phyloP scores from a whole-genome alignment of 306 rosid species.

The Quercus robur region DNA sequence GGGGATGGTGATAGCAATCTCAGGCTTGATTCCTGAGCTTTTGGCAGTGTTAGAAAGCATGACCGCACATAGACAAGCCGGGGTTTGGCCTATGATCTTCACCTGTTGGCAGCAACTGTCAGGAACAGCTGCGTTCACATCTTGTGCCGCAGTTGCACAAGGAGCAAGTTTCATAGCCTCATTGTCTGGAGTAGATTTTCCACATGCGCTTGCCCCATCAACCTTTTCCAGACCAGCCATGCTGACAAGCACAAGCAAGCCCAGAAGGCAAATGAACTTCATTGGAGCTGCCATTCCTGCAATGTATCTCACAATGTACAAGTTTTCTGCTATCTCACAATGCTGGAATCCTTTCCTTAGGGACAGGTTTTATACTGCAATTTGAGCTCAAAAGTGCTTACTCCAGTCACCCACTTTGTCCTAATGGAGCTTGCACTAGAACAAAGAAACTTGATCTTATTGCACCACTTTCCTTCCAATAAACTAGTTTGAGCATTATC shows the following conservation, averaged over 20 bases:
- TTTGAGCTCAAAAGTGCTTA: constrained; percentile 21
- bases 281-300: constrained; percentile 28
- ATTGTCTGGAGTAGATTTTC: constrained; percentile 50
- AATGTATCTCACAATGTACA: neutral
- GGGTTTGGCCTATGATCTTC: constrained; percentile 44
- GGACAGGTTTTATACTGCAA: constrained; percentile 34
- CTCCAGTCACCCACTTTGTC: constrained; percentile 30
- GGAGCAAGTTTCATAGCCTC: constrained; percentile 57
- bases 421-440: constrained; percentile 58
- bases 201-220: constrained; percentile 56
- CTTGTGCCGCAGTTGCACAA: constrained; percentile 52
- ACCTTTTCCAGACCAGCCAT: constrained; percentile 15
- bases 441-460: constrained; percentile 1
- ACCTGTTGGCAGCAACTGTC: constrained; percentile 44
- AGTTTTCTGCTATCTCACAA: neutral
- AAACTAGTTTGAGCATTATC: constrained; percentile 1
- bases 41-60: constrained; percentile 53
- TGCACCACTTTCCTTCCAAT: constrained; percentile 23
- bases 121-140: constrained; percentile 46
- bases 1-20: constrained; percentile 57
- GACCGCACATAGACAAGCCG: constrained; percentile 55
- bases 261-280: constrained; percentile 37
- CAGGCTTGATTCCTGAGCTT: constrained; percentile 36
- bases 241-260: constrained; percentile 31
- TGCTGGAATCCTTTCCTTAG: neutral